Conservation (phyloP, 2,329 filamentous ascomycete species). For the Fusarium citri region DNA sequence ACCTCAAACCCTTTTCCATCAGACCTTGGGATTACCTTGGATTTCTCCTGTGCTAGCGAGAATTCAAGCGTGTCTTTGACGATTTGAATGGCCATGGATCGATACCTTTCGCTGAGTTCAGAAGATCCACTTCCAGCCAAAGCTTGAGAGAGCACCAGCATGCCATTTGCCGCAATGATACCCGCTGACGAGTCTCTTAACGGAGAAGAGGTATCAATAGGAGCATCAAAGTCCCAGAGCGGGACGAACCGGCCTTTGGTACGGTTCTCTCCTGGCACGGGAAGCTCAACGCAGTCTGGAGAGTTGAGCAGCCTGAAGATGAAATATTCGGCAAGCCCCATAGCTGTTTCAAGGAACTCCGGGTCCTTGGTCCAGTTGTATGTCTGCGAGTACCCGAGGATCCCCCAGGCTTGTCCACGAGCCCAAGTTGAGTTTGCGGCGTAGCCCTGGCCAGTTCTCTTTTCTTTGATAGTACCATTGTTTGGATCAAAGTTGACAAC, state of each 20-base stretch:
- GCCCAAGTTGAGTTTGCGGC: slow-evolving; percentile 61
- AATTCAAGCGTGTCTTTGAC: slow-evolving; percentile 49
- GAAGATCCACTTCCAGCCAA: slow-evolving; percentile 35
- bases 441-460: slow-evolving; percentile 62
- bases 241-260: slow-evolving; percentile 47
- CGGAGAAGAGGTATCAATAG: slow-evolving; percentile 47
- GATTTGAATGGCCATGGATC: slow-evolving; percentile 46
- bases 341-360: slow-evolving; percentile 58
- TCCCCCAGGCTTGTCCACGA: slow-evolving; percentile 64
- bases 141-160: slow-evolving; percentile 52
- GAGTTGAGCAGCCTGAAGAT: slow-evolving; percentile 54
- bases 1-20: slow-evolving; percentile 2
- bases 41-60: slow-evolving; percentile 38
- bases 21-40: neutral
- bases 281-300: slow-evolving; percentile 46
- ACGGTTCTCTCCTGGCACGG: slow-evolving; percentile 8
- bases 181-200: slow-evolving; percentile 54
- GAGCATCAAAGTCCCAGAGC: slow-evolving; percentile 62
- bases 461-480: slow-evolving; percentile 57
- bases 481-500: slow-evolving; percentile 61
- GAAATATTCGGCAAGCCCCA: slow-evolving; percentile 63
- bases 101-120: slow-evolving; percentile 40
- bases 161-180: slow-evolving; percentile 54
- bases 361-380: slow-evolving; percentile 60
- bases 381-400: slow-evolving; percentile 62